Base-by-base conservation (phyloP, 306 rosid genomes). In the Gleditsia sinensis region DNA sequence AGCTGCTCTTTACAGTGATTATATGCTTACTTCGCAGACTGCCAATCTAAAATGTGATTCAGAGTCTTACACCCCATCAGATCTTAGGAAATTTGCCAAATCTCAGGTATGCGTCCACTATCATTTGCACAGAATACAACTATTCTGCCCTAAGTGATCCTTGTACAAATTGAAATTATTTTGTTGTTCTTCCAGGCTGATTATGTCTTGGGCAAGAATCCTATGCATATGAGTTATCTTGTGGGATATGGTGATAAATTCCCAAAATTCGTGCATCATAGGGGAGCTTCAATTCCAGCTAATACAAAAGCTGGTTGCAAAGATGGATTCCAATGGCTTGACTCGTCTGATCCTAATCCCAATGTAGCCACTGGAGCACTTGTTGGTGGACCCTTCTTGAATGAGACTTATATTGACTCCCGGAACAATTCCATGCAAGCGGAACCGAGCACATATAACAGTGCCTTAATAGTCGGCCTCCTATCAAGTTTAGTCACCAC, bases 361-460 rank as follows among this genome's bases (percentile, higher is more conserved):
- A 95, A 95, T 71, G 75, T 83, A 60, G 99, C 99, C 30, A 75
- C 77, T 21, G 99, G 99, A 76, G 99, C 96, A 71, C 98, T 95
- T 49, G 90, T 95, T 21, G 99, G 99, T 9, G 99, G 98, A 12
- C 99, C 99, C 5, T 95, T 92, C 81, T 72, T 72, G 24, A 95
- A 95, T 7, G 99, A 83, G 42, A 87, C 98, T 27, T 95, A 59
- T 78, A 78, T 67, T 10, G 98, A 95, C 51, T 63, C 86, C 33
- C 84, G 99, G 78, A 92, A 95, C 91, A 95, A 92, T 73, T 53
- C 91, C 65, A 87, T 59, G 97, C 99, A 95, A 85, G 74, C 66
- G 54, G 98, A 95, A 83, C 99, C 99, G 27, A 95, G 87, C 89
- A 88, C 98, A 45, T 95, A 95, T 78, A 95, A 95, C 79, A 82